phyloP scores from a whole-genome alignment of 345 rosid species.

The Salix arbutifolia region DNA sequence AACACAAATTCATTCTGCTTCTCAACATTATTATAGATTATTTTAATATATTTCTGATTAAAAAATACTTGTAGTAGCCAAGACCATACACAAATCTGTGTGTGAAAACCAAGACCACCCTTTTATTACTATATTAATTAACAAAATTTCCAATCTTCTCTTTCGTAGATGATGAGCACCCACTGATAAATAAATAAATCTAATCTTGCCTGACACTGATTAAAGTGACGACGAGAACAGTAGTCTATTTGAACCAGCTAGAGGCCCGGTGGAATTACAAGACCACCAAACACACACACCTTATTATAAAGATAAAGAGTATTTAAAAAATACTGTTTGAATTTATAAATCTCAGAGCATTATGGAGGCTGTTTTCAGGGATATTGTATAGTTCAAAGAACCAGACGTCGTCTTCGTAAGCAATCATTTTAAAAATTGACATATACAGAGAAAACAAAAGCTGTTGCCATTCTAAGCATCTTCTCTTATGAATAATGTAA shows the following conservation, averaged over 20 bases:
- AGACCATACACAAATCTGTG: too few species aligned
- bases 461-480: constrained; percentile 25
- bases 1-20: too few species aligned
- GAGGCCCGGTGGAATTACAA: not conserved
- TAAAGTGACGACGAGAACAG: not conserved
- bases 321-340: not conserved
- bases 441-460: constrained; percentile 10
- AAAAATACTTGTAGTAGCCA: too few species aligned
- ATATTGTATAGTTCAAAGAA: constrained; percentile 23
- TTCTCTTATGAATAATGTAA: constrained; percentile 13
- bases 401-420: constrained; percentile 16
- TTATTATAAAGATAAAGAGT: not conserved
- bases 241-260: not conserved
- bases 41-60: too few species aligned
- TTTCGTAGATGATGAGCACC: not conserved
- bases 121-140: too few species aligned
- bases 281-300: not conserved
- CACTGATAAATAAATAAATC: not conserved
- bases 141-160: not conserved
- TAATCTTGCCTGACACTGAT: not conserved
- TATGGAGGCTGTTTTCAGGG: constrained; percentile 24
- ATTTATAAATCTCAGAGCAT: constrained; percentile 5
- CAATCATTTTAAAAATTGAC: not conserved
- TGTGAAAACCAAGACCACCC: too few species aligned
- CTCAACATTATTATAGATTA: too few species aligned